A percentile compares a stretch with the other conserved stretches of the same genome.
Evolutionary conservation across 768 basidiomycete genomes (phyloP).

Genomic region (Rhodotorula taiwanensis): DNA sequence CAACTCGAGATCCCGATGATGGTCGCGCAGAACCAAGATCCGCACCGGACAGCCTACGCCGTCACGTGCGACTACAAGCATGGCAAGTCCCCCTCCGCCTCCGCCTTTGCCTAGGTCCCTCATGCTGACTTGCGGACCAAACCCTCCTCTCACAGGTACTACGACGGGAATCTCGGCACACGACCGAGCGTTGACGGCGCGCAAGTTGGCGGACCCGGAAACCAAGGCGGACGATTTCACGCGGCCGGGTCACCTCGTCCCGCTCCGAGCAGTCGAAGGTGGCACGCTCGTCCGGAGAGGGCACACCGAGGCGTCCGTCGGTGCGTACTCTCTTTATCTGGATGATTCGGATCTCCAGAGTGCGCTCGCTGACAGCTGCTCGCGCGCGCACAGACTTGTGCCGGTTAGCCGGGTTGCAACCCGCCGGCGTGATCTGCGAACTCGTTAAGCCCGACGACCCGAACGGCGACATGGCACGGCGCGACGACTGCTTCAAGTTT

Average conservation of each 20-base stretch:
- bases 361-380: not conserved
- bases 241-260: conserved; percentile 92
- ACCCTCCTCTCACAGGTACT: conserved; percentile 54
- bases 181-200: conserved; percentile 80
- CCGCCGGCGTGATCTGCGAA: conserved; percentile 84
- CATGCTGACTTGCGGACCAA: not conserved
- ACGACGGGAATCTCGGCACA: conserved; percentile 95
- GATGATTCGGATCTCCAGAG: not conserved
- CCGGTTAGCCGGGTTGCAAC: conserved; percentile 58
- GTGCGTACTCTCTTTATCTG: conserved; percentile 42
- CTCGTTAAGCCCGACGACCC: conserved; percentile 81
- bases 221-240: conserved; percentile 64
- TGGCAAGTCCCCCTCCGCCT: conserved; percentile 51
- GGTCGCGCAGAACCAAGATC: conserved; percentile 83
- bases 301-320: conserved; percentile 82
- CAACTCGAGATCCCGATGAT: conserved; percentile 84
- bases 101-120: not conserved
- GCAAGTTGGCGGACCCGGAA: conserved; percentile 61
- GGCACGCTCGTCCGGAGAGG: conserved; percentile 82
- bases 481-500: conserved; percentile 87
- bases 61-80: conserved; percentile 88
- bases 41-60: conserved; percentile 88
- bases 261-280: conserved; percentile 74
- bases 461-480: conserved; percentile 82
- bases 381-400: conserved; percentile 60